Evolutionary conservation across 2,329 filamentous ascomycete species (phyloP).

Genomic region (Talaromyces rugulosus): DNA sequence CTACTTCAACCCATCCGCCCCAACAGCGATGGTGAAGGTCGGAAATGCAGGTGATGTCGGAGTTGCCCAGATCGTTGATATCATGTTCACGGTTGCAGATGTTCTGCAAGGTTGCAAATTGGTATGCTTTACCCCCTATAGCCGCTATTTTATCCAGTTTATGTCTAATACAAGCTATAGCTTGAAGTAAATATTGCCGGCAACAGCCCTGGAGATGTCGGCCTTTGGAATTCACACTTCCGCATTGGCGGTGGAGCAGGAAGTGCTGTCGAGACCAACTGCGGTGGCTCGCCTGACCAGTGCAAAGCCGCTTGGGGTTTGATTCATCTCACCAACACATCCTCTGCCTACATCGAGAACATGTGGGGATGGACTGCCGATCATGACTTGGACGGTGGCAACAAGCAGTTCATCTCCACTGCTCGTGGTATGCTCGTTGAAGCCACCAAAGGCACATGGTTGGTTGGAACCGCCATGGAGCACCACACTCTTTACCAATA

Average conservation of each 20-base stretch:
- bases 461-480: slow-evolving; percentile 51
- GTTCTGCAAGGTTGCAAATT: slow-evolving; percentile 42
- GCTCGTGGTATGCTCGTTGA: slow-evolving; percentile 49
- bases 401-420: slow-evolving; percentile 22
- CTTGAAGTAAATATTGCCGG: slow-evolving; percentile 52
- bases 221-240: slow-evolving; percentile 46
- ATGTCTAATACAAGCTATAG: slow-evolving; percentile 1
- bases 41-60: slow-evolving; percentile 50
- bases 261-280: slow-evolving; percentile 36
- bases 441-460: slow-evolving; percentile 49
- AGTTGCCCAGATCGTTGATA: slow-evolving; percentile 49
- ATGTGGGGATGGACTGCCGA: slow-evolving; percentile 48
- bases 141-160: neutral
- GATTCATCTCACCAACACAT: slow-evolving; percentile 47
- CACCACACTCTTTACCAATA: slow-evolving; percentile 55
- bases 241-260: slow-evolving; percentile 46
- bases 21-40: slow-evolving; percentile 49
- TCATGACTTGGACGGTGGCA: slow-evolving; percentile 45
- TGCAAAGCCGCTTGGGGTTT: slow-evolving; percentile 50
- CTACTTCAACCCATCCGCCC: slow-evolving; percentile 42
- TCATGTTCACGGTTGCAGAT: slow-evolving; percentile 50
- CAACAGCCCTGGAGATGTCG: slow-evolving; percentile 45
- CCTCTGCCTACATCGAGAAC: slow-evolving; percentile 54
- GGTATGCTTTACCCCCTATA: neutral
- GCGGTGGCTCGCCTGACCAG: slow-evolving; percentile 30